Conservation (phyloP, 2,329 filamentous ascomycete genomes). For the Harringtonia lauricola region DNA sequence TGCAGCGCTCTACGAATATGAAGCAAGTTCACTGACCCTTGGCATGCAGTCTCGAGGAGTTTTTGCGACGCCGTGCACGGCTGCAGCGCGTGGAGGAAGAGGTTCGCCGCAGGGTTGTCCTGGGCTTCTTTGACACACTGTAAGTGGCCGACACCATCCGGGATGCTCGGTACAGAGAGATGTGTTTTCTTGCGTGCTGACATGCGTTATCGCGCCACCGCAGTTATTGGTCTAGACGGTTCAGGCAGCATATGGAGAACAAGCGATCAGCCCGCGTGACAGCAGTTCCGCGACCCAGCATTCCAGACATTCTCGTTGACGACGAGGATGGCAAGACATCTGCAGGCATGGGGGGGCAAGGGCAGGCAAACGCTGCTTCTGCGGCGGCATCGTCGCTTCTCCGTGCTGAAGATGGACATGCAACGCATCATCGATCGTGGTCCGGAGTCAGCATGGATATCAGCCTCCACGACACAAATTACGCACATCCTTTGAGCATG, state of each 20-base stretch:
- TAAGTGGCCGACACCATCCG: slow-evolving; percentile 27
- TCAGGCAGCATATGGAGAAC: slow-evolving; percentile 62
- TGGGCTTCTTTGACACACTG: slow-evolving; percentile 91
- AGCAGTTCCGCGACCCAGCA: slow-evolving; percentile 63
- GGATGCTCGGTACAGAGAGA: neutral
- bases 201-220: slow-evolving; percentile 15
- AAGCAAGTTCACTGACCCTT: neutral
- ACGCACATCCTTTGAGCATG: slow-evolving; percentile 40
- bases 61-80: slow-evolving; percentile 76
- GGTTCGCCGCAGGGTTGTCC: slow-evolving; percentile 77
- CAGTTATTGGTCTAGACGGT: slow-evolving; percentile 72
- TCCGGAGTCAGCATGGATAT: slow-evolving; percentile 30
- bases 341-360: slow-evolving; percentile 4
- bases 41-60: slow-evolving; percentile 68
- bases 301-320: slow-evolving; percentile 86
- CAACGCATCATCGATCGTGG: slow-evolving; percentile 28
- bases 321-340: slow-evolving; percentile 48
- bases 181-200: neutral
- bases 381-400: slow-evolving; percentile 20
- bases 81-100: slow-evolving; percentile 93
- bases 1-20: neutral
- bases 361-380: slow-evolving; percentile 4
- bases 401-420: slow-evolving; percentile 19
- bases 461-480: slow-evolving; percentile 29
- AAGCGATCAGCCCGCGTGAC: slow-evolving; percentile 70